Base-by-base conservation (phyloP, 805 yeast genomes). In the Saccharomycopsis lassenensis region DNA sequence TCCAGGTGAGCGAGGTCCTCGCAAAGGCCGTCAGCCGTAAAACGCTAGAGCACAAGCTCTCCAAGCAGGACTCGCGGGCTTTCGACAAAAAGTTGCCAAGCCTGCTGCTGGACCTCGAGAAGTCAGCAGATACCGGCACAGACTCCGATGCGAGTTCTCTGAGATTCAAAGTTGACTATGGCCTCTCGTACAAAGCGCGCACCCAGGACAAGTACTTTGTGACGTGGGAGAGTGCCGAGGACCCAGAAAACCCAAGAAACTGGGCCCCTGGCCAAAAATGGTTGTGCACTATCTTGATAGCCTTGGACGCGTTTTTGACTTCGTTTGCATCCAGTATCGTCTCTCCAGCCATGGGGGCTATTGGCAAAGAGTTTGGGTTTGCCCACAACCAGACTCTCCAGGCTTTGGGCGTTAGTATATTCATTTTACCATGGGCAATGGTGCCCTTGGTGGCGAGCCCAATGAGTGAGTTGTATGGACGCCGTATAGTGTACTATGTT, bases 391-490 rank as follows among this genome's bases (percentile, higher is more conserved):
- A 59, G 0, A 59, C 66, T 2, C 65, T 74, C 1, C 56, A 64
- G 29, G 62, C 77, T 0, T 55, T 77, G 43, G 67, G 72, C 21
- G 77, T 79, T 3, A 69, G 81, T 1, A 64, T 79, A 24, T 76
- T 73, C 61, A 66, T 79, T 12, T 62, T 77, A 46, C 85, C 85
- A 1, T 65, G 83, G 67, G 84, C 83, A 0, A 43, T 72, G 16
- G 80, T 80, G 7, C 85, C 86, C 1, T 54, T 78, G 35, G 47
- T 78, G 20, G 61, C 76, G 39, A 77, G 83, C 2, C 87, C 87
- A 2, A 48, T 80, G 8, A 70, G 80, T 29, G 89, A 79, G 49
- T 61, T 74, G 42, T 65, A 68, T 43, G 89, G 87, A 2, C 57
- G 87, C 26, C 61, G 64, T 41, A 52, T 64, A 3, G 78, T 81